Conservation (phyloP, 2,329 filamentous ascomycete genomes). For the Amauroascus verrucosus region DNA sequence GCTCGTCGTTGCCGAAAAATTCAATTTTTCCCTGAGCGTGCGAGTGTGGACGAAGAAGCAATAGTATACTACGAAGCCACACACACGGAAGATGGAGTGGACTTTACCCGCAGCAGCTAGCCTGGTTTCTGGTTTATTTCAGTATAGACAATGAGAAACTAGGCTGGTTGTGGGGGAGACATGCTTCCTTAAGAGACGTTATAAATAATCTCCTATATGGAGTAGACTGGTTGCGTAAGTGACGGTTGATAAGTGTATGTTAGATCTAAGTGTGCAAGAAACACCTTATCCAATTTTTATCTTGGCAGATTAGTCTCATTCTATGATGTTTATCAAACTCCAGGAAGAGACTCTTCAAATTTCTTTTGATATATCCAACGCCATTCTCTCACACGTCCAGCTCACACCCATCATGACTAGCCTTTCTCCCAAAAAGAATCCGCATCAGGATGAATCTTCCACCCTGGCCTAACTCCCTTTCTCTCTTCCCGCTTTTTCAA, state of each 20-base stretch:
- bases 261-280: no score
- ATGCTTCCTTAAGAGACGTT: conserved; percentile 19
- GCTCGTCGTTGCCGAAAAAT: conserved; percentile 42
- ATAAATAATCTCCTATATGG: background rate
- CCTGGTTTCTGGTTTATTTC: conserved; percentile 37
- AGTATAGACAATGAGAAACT: conserved; percentile 37
- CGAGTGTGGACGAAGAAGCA: conserved; percentile 51
- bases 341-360: no score
- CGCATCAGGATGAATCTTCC: conserved; percentile 29
- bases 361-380: no score
- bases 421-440: conserved; percentile 24
- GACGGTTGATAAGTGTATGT: background rate
- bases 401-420: background rate
- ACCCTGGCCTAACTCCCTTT: conserved; percentile 24
- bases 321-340: no score
- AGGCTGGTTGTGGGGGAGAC: conserved; percentile 37
- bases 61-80: conserved; percentile 35
- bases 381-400: no score
- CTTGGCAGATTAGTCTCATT: no score
- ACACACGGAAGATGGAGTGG: conserved; percentile 17
- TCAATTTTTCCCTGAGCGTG: conserved; percentile 36
- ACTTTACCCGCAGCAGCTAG: conserved; percentile 28
- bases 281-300: no score
- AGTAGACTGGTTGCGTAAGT: background rate
- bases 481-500: conserved; percentile 45